phyloP scores from a whole-genome alignment of 345 rosid species.

The Heritiera littoralis region DNA sequence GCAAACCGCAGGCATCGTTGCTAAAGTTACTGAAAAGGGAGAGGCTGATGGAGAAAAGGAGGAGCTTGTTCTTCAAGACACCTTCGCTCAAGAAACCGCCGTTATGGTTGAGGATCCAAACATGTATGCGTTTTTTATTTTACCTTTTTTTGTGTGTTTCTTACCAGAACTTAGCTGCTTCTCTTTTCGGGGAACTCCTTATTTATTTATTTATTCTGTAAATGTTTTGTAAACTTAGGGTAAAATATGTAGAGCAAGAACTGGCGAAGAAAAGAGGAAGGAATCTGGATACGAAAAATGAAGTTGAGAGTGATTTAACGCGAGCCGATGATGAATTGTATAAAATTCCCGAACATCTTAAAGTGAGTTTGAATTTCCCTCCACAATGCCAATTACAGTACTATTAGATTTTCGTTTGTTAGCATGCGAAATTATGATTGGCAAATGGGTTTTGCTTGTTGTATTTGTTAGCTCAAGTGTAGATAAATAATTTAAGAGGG shows the following conservation, averaged over 20 bases:
- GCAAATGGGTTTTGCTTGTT: neutral
- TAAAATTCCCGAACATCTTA: conserved; percentile 90
- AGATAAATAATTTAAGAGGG: too few relatives aligned
- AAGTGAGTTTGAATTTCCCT: conserved; percentile 39
- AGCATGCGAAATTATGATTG: neutral
- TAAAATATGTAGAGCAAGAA: conserved; percentile 88
- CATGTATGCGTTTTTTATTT: conserved; percentile 44
- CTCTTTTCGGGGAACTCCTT: neutral
- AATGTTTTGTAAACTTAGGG: conserved; percentile 41
- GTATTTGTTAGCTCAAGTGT: too few relatives aligned
- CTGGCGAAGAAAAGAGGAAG: conserved; percentile 86
- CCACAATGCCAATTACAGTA: neutral
- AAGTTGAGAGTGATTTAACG: conserved; percentile 70
- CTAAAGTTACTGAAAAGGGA: conserved; percentile 50
- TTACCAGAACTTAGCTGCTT: neutral
- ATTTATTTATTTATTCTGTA: neutral
- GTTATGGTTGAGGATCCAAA: conserved; percentile 92
- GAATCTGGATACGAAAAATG: conserved; percentile 42
- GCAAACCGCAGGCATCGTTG: conserved; percentile 36
- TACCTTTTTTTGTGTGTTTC: neutral
- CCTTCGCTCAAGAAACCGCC: conserved; percentile 76
- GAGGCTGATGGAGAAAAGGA: conserved; percentile 91
- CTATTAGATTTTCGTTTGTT: neutral
- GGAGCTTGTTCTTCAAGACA: conserved; percentile 51
- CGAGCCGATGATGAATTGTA: conserved; percentile 38